Evolutionary conservation across 2,329 filamentous ascomycete genomes (phyloP).

Genomic region (Hymenoscyphus linearis): DNA sequence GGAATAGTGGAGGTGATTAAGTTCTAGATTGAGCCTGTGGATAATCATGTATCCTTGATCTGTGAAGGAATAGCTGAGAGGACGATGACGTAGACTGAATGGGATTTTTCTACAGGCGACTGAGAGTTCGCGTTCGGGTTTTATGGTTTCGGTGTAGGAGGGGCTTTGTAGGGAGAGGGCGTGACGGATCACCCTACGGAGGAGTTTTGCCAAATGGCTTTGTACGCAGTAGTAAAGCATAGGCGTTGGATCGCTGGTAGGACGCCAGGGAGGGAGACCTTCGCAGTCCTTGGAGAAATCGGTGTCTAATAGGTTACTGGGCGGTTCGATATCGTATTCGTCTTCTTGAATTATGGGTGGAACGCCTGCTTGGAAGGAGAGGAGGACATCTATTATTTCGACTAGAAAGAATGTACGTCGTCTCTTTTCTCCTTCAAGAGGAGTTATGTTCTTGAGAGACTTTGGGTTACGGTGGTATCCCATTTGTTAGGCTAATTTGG

Average conservation of each 20-base stretch:
- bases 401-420: conserved; percentile 50
- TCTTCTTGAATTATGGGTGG: conserved; percentile 59
- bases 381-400: conserved; percentile 54
- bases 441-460: conserved; percentile 40
- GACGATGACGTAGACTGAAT: conserved; percentile 34
- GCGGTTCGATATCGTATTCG: conserved; percentile 56
- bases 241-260: conserved; percentile 51
- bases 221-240: conserved; percentile 47
- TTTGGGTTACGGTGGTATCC: conserved; percentile 50
- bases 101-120: conserved; percentile 42
- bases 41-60: conserved; percentile 10
- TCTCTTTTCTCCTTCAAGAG: conserved; percentile 52
- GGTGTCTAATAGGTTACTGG: conserved; percentile 57
- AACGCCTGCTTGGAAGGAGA: conserved; percentile 61
- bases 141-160: conserved; percentile 44
- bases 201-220: conserved; percentile 41
- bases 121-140: conserved; percentile 41
- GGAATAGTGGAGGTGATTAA: conserved; percentile 10
- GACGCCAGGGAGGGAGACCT: conserved; percentile 50
- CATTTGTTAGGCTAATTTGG: conserved; percentile 52
- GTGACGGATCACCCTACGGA: conserved; percentile 44
- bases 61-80: conserved; percentile 7
- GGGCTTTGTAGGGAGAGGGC: conserved; percentile 44
- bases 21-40: conserved; percentile 9
- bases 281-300: conserved; percentile 54